Evolutionary conservation across 495 filamentous ascomycete species (phyloP), one percentile per base, ranked within the genome.

Genomic region (Mytilinidion resinicola): DNA sequence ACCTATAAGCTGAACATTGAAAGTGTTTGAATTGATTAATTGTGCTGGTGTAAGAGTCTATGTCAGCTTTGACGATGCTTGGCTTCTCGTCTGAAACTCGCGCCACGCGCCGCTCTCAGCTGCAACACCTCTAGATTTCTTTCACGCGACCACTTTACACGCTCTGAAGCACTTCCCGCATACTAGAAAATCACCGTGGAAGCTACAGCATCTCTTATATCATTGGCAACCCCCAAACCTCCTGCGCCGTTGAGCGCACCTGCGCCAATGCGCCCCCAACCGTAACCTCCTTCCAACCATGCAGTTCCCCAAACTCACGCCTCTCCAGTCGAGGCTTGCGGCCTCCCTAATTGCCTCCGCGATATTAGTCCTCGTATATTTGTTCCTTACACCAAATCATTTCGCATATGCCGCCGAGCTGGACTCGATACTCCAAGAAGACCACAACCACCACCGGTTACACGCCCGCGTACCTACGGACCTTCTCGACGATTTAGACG

Each of bases 271-370:
- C 57, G 57, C 49, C 56, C 57, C 36, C 30, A 20, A 41, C 55
- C 38, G 3, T 34, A 47, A 57, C 34, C 25, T 36, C 21, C 34
- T 14, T 41, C 25, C 55, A n/a, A 59, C 17, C n/a, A 88, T 88
- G 85, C 82, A 74, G 69, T 72, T 72, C 63, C 74, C 68, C 35
- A 77, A 82, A 65, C 76, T 81, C 62, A 81, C 80, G 67, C 81
- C 78, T 59, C 73, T 87, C 59, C 85, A 87, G 77, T 85, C 82
- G 72, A 83, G 82, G 62, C 73, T 90, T 62, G 81, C 78, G 69
- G 85, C 85, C 67, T 85, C 81, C 35, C 62, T 85, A 58, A 70
- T 78, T 67, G 79, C 81, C 41, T 79, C 80, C 34, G 67, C 80
- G 44, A 64, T 84, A 36, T 60, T 87, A 33, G 56, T 83, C 37